Evolutionary conservation across 2,329 filamentous ascomycete genomes (phyloP).

Genomic region (Macroventuria anomochaeta): DNA sequence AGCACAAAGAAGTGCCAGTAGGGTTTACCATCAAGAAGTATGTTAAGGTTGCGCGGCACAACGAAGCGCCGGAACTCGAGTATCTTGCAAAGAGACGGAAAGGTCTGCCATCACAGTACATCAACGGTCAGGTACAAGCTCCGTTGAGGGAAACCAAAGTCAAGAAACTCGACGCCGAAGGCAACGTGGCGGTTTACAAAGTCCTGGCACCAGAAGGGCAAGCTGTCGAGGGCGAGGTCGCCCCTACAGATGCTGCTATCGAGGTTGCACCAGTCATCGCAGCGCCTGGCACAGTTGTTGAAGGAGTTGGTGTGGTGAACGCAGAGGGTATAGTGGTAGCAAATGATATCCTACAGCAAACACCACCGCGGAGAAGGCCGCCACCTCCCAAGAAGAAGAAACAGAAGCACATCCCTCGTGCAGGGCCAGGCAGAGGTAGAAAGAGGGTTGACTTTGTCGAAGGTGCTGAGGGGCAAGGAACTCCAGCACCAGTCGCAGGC

Average conservation of each 20-base stretch:
- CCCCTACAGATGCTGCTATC: slow-evolving; percentile 60
- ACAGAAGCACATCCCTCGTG: slow-evolving; percentile 72
- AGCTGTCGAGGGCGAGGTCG: slow-evolving; percentile 79
- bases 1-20: slow-evolving; percentile 53
- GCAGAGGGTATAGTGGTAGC: slow-evolving; percentile 66
- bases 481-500: slow-evolving; percentile 31
- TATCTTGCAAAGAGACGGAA: slow-evolving; percentile 68
- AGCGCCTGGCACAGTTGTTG: slow-evolving; percentile 65
- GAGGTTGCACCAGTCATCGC: slow-evolving; percentile 55
- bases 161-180: slow-evolving; percentile 74
- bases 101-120: slow-evolving; percentile 59
- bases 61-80: slow-evolving; percentile 65
- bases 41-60: slow-evolving; percentile 61
- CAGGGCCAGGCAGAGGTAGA: slow-evolving; percentile 80
- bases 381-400: slow-evolving; percentile 81
- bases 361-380: slow-evolving; percentile 66
- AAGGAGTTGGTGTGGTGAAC: slow-evolving; percentile 66
- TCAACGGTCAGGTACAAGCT: slow-evolving; percentile 30
- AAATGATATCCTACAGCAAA: slow-evolving; percentile 53
- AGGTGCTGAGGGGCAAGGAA: slow-evolving; percentile 50
- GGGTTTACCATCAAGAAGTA: slow-evolving; percentile 66
- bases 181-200: slow-evolving; percentile 84
- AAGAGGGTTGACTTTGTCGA: slow-evolving; percentile 70
- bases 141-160: slow-evolving; percentile 80
- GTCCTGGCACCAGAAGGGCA: slow-evolving; percentile 82